Conservation (phyloP, 306 rosid genomes). For the Castanea crenata region DNA sequence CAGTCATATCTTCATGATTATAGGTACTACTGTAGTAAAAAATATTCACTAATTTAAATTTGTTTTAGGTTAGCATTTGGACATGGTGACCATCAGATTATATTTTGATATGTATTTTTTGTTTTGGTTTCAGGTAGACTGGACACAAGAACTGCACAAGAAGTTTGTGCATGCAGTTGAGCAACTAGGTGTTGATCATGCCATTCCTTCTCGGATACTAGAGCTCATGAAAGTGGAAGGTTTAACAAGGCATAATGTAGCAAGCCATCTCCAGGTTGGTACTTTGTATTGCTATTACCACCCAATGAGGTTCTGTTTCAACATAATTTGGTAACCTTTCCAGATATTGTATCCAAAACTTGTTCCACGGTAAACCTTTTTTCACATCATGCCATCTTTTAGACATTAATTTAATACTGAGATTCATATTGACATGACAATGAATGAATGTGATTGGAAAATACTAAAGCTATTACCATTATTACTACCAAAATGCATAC, state of each 20-base stretch:
- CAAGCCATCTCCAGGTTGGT: constrained; percentile 97
- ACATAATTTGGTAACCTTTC: not conserved
- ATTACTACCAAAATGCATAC: no score
- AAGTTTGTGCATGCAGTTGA: constrained; percentile 92
- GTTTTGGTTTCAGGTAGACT: constrained; percentile 74
- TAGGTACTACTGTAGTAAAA: not conserved
- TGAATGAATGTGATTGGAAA: no score
- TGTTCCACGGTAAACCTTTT: not conserved
- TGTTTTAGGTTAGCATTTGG: not conserved
- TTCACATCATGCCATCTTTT: not conserved
- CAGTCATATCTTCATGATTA: not conserved
- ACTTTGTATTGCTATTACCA: constrained; percentile 22
- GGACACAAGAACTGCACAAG: constrained; percentile 88
- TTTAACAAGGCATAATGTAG: constrained; percentile 95
- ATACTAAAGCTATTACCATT: no score
- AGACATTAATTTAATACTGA: not conserved
- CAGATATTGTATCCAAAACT: not conserved
- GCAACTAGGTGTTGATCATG: constrained; percentile 91
- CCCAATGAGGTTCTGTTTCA: constrained; percentile 5
- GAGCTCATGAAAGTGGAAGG: constrained; percentile 92
- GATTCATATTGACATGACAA: no score
- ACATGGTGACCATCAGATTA: not conserved
- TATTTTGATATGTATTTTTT: constrained; percentile 6
- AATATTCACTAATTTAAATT: not conserved
- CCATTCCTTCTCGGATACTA: constrained; percentile 96